phyloP scores from a whole-genome alignment of 352 stramenopile genomes.

The Phytopythium boreale region DNA sequence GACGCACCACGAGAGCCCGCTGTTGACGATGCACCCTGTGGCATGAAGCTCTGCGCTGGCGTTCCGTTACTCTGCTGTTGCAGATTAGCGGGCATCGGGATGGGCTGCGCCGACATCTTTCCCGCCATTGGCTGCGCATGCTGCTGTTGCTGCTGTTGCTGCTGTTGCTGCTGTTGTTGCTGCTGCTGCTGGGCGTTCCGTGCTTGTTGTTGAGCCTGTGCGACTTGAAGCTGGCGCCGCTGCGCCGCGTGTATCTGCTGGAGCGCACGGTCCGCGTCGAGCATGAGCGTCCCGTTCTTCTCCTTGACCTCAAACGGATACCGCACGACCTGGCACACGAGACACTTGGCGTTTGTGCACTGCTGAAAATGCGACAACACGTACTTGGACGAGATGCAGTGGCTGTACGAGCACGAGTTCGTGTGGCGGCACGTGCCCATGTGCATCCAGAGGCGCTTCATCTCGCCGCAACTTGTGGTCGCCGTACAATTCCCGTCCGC shows the following conservation, averaged over 20 bases:
- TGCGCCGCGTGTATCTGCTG: constrained; percentile 79
- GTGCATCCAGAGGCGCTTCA: constrained; percentile 98
- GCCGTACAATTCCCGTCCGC: constrained; percentile 92
- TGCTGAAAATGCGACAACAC: constrained; percentile 99
- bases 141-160: constrained; percentile 14
- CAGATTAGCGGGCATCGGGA: constrained; percentile 25
- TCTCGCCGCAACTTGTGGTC: constrained; percentile 95
- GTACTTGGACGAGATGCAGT: constrained; percentile 99
- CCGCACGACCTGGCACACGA: constrained; percentile 96
- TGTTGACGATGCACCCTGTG: background rate
- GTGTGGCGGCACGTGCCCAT: constrained; percentile 98
- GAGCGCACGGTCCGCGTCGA: constrained; percentile 71
- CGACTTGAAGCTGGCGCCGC: constrained; percentile 35
- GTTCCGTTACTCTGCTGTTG: constrained; percentile 8
- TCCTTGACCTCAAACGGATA: constrained; percentile 96
- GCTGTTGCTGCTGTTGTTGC: constrained; percentile 15
- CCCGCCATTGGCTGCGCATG: background rate
- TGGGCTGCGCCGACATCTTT: constrained; percentile 7
- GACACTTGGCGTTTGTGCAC: constrained; percentile 96
- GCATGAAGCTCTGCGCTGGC: constrained; percentile 9
- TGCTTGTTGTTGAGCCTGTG: constrained; percentile 9
- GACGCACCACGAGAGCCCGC: background rate
- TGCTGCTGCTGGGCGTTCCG: constrained; percentile 16
- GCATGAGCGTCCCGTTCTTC: constrained; percentile 82
- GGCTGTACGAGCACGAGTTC: constrained; percentile 93